Conservation (phyloP, 192 early-diverging fungal species). For the Backusella macrospora region DNA sequence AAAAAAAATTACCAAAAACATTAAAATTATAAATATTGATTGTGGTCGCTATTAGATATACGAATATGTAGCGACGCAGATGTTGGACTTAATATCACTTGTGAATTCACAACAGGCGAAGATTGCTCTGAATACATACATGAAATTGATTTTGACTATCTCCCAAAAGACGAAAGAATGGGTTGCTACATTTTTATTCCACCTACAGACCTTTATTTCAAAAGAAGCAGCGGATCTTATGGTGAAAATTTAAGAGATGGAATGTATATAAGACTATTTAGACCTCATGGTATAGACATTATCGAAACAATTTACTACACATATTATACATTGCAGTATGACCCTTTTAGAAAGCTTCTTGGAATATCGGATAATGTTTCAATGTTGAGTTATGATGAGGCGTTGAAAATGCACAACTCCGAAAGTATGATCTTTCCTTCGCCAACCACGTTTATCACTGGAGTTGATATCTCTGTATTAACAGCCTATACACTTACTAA, state of each 20-base stretch:
- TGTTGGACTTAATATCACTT: neutral
- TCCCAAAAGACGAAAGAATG: neutral
- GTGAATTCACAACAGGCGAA: neutral
- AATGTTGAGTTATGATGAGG: neutral
- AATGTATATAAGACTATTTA: neutral
- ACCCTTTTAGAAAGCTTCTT: neutral
- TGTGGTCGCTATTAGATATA: neutral
- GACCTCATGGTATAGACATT: neutral
- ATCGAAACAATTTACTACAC: neutral
- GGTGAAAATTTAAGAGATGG: neutral
- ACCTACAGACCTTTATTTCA: neutral
- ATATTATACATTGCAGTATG: neutral
- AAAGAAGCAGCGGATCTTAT: neutral
- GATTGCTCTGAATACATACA: neutral
- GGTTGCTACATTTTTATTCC: constrained; percentile 9
- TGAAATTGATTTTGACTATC: neutral
- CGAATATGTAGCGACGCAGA: constrained; percentile 1
- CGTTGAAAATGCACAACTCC: neutral
- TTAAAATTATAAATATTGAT: too few species aligned
- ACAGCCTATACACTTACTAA: neutral
- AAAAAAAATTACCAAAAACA: neutral
- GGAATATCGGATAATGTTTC: neutral
- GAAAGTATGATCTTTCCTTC: neutral
- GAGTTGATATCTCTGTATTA: neutral
- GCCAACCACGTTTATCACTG: neutral